phyloP scores from a whole-genome alignment of 2,329 filamentous ascomycete genomes.

The Microcyclospora pomicola region DNA sequence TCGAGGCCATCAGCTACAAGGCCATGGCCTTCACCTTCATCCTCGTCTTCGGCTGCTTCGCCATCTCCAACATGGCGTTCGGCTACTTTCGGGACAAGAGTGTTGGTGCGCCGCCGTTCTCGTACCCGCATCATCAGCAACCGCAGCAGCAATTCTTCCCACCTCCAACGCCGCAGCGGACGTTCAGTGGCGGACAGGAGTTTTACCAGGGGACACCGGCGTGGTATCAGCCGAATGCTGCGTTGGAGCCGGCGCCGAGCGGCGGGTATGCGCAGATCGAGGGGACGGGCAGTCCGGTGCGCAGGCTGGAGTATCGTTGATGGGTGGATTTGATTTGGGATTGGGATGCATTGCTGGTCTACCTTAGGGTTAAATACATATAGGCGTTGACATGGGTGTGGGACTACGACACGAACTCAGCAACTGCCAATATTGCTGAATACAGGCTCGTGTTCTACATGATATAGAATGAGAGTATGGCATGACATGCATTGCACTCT shows the following conservation, averaged over 20 bases:
- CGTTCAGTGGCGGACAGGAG: conserved; percentile 17
- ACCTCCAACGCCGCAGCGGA: conserved; percentile 22
- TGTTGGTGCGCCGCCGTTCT: conserved; percentile 11
- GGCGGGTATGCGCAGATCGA: conserved; percentile 18
- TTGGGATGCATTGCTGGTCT: too few relatives aligned
- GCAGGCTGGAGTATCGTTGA: conserved; percentile 19
- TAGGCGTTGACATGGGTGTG: too few relatives aligned
- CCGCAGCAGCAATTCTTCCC: conserved; percentile 12
- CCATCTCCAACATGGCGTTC: conserved; percentile 47
- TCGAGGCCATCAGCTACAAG: conserved; percentile 81
- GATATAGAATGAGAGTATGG: too few relatives aligned
- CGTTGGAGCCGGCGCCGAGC: conserved; percentile 21
- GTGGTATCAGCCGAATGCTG: conserved; percentile 14
- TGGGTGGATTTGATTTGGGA: too few relatives aligned
- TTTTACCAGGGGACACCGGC: conserved; percentile 17
- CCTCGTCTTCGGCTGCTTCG: conserved; percentile 38
- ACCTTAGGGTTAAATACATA: too few relatives aligned
- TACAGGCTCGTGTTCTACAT: too few relatives aligned
- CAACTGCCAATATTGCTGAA: too few relatives aligned
- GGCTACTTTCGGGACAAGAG: conserved; percentile 37
- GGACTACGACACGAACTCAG: too few relatives aligned
- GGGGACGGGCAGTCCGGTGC: conserved; percentile 20
- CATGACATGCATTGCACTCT: too few relatives aligned
- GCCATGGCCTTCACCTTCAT: conserved; percentile 46
- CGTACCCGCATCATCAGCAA: not conserved